phyloP scores from a whole-genome alignment of 2,329 filamentous ascomycete species.

The Lachnellula occidentalis region DNA sequence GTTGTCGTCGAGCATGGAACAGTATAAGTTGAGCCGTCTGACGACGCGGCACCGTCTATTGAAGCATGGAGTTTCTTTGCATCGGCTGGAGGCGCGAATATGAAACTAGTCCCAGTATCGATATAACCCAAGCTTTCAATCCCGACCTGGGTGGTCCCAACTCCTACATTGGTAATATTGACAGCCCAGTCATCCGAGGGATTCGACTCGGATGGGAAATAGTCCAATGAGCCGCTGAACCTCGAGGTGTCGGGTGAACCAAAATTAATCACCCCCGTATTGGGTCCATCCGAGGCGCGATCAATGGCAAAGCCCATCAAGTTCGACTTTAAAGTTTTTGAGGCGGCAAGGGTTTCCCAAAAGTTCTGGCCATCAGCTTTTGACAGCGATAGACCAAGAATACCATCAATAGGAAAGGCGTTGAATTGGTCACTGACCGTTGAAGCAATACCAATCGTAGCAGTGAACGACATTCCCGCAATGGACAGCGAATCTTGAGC shows the following conservation, averaged over 20 bases:
- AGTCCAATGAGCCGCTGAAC: conserved; percentile 63
- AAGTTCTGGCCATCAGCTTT: conserved; percentile 56
- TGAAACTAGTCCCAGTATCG: conserved; percentile 78
- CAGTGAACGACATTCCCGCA: conserved; percentile 56
- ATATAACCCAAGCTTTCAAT: conserved; percentile 59
- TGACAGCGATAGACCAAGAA: conserved; percentile 69
- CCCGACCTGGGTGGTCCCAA: conserved; percentile 53
- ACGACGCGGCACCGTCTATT: conserved; percentile 51
- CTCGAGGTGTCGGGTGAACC: conserved; percentile 63
- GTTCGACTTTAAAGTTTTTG: conserved; percentile 56
- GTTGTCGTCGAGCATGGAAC: conserved; percentile 67
- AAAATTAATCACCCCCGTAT: conserved; percentile 73
- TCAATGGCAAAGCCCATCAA: conserved; percentile 68
- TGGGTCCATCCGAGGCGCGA: conserved; percentile 57
- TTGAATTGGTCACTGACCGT: conserved; percentile 69
- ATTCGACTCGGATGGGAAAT: conserved; percentile 48
- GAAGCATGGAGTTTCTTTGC: conserved; percentile 62
- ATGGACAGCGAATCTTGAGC: conserved; percentile 63
- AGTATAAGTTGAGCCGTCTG: conserved; percentile 57
- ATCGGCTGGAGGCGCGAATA: conserved; percentile 64
- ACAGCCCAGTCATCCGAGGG: conserved; percentile 66
- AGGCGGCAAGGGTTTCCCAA: conserved; percentile 53
- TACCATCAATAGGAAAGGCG: conserved; percentile 81
- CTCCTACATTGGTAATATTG: conserved; percentile 57
- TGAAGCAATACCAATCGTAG: conserved; percentile 68